These are phyloP conservation scores for Salvia hispanica DNA, from an alignment of 257 asterid genomes.

Conservation along the genomic window DNA sequence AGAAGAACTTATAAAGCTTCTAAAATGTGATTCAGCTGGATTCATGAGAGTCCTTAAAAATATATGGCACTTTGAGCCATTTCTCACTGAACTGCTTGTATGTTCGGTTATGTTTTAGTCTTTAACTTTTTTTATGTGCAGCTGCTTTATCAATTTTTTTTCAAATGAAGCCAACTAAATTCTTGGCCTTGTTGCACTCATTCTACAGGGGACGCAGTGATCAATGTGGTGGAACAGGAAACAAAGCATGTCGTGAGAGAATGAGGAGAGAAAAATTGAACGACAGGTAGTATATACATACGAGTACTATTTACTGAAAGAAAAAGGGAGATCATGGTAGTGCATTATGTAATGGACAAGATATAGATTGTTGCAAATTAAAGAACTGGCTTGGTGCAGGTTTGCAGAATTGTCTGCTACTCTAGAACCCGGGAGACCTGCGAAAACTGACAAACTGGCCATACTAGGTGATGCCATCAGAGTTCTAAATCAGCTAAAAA, in stretches of 20 bases:
- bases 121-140: no score
- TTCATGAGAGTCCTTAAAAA: not conserved
- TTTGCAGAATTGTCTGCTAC: slow-evolving; percentile 66
- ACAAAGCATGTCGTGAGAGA: slow-evolving; percentile 89
- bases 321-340: slow-evolving; percentile 8
- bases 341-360: slow-evolving; percentile 14
- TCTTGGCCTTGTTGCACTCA: slow-evolving; percentile 2
- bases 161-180: not conserved
- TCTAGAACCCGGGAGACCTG: slow-evolving; percentile 87
- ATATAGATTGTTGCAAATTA: not conserved
- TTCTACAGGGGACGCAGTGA: slow-evolving; percentile 65
- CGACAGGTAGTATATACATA: slow-evolving; percentile 53
- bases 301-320: slow-evolving; percentile 19
- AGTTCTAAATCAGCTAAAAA: slow-evolving; percentile 61
- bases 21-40: not conserved
- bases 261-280: slow-evolving; percentile 82
- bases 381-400: slow-evolving; percentile 43
- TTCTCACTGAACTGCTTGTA: not conserved
- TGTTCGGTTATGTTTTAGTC: not conserved
- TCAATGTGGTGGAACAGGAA: slow-evolving; percentile 56
- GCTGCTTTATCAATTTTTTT: not conserved
- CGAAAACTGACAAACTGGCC: slow-evolving; percentile 77
- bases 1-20: not conserved
- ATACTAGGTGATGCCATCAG: slow-evolving; percentile 82
- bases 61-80: not conserved